These are phyloP conservation scores for Aspergillus terreus DNA, from an alignment of 2,329 filamentous ascomycete species.

Conservation along the genomic window DNA sequence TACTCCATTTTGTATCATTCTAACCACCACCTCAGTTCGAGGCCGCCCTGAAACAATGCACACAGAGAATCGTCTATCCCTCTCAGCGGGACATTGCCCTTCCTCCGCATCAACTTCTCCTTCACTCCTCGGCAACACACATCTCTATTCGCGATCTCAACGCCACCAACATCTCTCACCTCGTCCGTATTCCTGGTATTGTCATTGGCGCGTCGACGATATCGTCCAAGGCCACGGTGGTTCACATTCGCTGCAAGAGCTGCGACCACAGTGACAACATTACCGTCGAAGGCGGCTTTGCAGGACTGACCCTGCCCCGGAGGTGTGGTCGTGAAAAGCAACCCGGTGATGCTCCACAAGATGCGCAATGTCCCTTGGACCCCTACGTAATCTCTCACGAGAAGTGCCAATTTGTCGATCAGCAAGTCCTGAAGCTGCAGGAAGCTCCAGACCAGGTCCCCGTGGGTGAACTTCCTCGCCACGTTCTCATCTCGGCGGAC, in stretches of 20 bases:
- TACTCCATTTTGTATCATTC: neutral
- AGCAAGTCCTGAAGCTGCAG: slow-evolving; percentile 96
- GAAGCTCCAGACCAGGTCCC: slow-evolving; percentile 97
- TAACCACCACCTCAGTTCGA: slow-evolving; percentile 65
- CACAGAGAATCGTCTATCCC: slow-evolving; percentile 88
- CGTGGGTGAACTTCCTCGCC: slow-evolving; percentile 89
- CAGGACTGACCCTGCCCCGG: slow-evolving; percentile 78
- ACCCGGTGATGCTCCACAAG: slow-evolving; percentile 61
- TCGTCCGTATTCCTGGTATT: slow-evolving; percentile 96
- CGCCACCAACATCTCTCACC: slow-evolving; percentile 83
- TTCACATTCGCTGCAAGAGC: slow-evolving; percentile 83
- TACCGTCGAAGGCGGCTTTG: slow-evolving; percentile 77
- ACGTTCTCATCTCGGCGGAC: slow-evolving; percentile 95
- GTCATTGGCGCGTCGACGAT: slow-evolving; percentile 96
- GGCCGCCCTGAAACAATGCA: slow-evolving; percentile 81
- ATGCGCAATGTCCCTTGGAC: slow-evolving; percentile 76
- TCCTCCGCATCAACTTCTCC: slow-evolving; percentile 88
- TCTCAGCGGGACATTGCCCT: slow-evolving; percentile 64
- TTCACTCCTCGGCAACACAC: slow-evolving; percentile 86
- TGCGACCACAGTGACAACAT: slow-evolving; percentile 71
- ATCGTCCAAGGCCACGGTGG: slow-evolving; percentile 86
- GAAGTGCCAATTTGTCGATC: slow-evolving; percentile 90
- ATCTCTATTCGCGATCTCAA: slow-evolving; percentile 93
- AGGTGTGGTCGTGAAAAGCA: slow-evolving; percentile 63
- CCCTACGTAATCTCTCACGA: slow-evolving; percentile 96